Conservation (phyloP, 805 yeast species). For the Yarrowia sp. region DNA sequence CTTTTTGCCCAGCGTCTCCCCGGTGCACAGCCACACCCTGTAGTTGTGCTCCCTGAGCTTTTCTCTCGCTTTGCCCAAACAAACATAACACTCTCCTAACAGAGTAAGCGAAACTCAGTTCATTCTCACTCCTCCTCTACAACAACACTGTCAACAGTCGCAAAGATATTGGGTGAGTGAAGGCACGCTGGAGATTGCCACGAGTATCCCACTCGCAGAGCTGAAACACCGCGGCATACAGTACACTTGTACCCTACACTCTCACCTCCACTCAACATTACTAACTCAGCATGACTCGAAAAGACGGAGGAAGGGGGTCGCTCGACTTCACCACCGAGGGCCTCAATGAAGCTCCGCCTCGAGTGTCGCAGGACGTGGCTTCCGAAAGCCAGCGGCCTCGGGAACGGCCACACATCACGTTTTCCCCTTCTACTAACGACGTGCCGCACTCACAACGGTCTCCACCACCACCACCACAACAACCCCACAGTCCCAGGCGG, state of each 20-base stretch:
- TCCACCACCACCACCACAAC: conserved; percentile 12
- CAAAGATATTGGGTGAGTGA: conserved; percentile 8
- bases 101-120: conserved; percentile 37
- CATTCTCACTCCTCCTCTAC: conserved; percentile 8
- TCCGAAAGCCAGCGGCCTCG: background rate
- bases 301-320: conserved; percentile 38
- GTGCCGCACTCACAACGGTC: conserved; percentile 30
- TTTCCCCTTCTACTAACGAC: conserved; percentile 37
- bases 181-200: background rate
- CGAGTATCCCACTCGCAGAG: background rate
- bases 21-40: conserved; percentile 3
- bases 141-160: conserved; percentile 11
- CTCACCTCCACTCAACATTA: background rate
- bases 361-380: conserved; percentile 14
- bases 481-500: conserved; percentile 20
- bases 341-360: conserved; percentile 30
- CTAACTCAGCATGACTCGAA: conserved; percentile 37
- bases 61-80: conserved; percentile 31
- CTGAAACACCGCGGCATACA: background rate
- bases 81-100: conserved; percentile 8
- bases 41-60: conserved; percentile 6
- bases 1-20: background rate
- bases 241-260: background rate
- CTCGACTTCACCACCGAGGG: conserved; percentile 35
- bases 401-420: conserved; percentile 24